Evolutionary conservation across 495 filamentous ascomycete species (phyloP).

Genomic region (Mytilinidion resinicola): DNA sequence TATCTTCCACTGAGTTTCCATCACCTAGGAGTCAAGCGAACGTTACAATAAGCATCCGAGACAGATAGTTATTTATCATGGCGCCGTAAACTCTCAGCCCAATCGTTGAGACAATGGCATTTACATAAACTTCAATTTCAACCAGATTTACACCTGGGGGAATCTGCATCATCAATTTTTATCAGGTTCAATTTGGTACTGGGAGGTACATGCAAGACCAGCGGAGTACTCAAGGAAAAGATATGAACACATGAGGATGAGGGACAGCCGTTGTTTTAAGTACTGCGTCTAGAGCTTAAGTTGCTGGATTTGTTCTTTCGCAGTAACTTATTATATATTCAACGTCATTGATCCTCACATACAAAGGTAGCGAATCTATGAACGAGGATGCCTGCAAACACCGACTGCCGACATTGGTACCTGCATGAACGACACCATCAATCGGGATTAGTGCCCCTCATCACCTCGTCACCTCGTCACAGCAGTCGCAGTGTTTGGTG

Average conservation of each 20-base stretch:
- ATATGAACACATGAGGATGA: slow-evolving; percentile 24
- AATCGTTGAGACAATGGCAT: slow-evolving; percentile 16
- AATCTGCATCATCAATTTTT: slow-evolving; percentile 20
- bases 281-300: too few species aligned
- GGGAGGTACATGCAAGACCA: slow-evolving; percentile 2
- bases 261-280: neutral
- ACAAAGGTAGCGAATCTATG: too few species aligned
- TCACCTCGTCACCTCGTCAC: too few species aligned
- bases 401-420: neutral
- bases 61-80: slow-evolving; percentile 1
- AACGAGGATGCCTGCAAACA: neutral
- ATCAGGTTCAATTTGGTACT: slow-evolving; percentile 16
- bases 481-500: too few species aligned
- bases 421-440: neutral
- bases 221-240: slow-evolving; percentile 29
- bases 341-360: too few species aligned
- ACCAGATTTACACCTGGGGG: slow-evolving; percentile 25
- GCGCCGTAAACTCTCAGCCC: slow-evolving; percentile 14
- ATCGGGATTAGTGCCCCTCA: neutral
- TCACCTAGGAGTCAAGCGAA: too few species aligned
- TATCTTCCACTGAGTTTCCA: too few species aligned
- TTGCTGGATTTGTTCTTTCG: too few species aligned
- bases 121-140: slow-evolving; percentile 15
- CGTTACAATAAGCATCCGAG: too few species aligned
- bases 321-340: too few species aligned